phyloP scores from a whole-genome alignment of 495 filamentous ascomycete genomes.

The Cairneyella variabilis region DNA sequence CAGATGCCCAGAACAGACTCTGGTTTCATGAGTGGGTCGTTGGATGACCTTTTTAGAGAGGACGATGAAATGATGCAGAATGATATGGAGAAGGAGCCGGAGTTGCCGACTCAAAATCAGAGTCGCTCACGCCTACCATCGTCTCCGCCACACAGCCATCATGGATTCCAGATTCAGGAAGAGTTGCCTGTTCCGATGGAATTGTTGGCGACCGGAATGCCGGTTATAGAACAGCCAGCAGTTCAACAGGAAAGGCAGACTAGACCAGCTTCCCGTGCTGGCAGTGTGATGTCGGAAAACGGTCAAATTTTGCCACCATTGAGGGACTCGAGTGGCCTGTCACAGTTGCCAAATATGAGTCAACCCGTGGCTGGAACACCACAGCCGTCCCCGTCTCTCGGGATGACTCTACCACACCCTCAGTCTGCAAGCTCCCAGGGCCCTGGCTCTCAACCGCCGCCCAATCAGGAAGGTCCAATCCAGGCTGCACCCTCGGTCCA shows the following conservation, averaged over 20 bases:
- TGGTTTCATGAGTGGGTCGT: slow-evolving; percentile 73
- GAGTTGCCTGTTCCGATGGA: slow-evolving; percentile 28
- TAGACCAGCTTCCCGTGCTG: slow-evolving; percentile 8
- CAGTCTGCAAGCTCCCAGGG: background rate
- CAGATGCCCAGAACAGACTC: slow-evolving; percentile 58
- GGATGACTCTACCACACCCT: background rate
- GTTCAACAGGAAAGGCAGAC: background rate
- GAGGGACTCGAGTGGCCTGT: slow-evolving; percentile 3
- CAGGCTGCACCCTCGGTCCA: background rate
- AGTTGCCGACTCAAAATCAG: slow-evolving; percentile 9
- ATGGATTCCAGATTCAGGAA: slow-evolving; percentile 16
- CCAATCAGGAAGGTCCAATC: no score
- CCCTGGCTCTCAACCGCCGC: background rate
- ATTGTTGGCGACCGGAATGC: slow-evolving; percentile 27
- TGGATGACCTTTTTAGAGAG: slow-evolving; percentile 49
- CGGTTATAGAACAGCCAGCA: slow-evolving; percentile 2
- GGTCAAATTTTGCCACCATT: slow-evolving; percentile 22
- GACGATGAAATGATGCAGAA: slow-evolving; percentile 26
- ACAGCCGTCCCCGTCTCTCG: background rate
- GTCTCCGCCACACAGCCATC: slow-evolving; percentile 1
- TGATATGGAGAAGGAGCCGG: slow-evolving; percentile 18
- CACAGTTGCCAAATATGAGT: background rate
- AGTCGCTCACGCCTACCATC: background rate
- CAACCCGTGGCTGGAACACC: background rate
- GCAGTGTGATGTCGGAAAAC: slow-evolving; percentile 25